Evolutionary conservation across 2,329 filamentous ascomycete genomes (phyloP).

Genomic region (Penicillium sp.): DNA sequence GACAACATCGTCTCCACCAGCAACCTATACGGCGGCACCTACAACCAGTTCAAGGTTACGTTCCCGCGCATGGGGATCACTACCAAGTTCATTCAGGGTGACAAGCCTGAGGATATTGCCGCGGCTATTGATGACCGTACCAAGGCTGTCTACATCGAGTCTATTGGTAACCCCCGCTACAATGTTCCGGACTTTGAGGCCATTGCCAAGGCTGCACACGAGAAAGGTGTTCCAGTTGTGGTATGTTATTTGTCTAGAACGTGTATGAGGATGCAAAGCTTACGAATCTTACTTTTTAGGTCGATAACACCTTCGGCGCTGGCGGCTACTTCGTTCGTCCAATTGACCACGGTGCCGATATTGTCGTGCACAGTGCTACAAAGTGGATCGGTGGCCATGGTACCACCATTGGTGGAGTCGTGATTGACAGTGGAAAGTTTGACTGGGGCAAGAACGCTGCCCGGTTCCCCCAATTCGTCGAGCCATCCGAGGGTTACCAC

Average conservation of each 20-base stretch:
- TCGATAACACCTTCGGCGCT: conserved; percentile 94
- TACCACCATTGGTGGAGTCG: conserved; percentile 82
- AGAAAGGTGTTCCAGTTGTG: conserved; percentile 65
- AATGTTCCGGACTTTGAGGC: conserved; percentile 89
- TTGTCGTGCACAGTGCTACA: conserved; percentile 89
- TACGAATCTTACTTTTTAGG: conserved; percentile 46
- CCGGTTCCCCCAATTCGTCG: conserved; percentile 89
- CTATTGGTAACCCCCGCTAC: conserved; percentile 89
- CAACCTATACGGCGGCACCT: conserved; percentile 91
- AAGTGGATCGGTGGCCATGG: conserved; percentile 98
- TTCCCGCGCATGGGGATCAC: conserved; percentile 81
- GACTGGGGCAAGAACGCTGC: conserved; percentile 83
- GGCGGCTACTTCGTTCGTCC: conserved; percentile 85
- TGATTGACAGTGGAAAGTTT: conserved; percentile 88
- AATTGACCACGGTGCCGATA: conserved; percentile 88
- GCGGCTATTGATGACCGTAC: conserved; percentile 87
- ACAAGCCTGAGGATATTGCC: conserved; percentile 75
- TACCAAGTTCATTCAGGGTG: conserved; percentile 83
- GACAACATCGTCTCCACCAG: conserved; percentile 92
- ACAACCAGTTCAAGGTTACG: conserved; percentile 95
- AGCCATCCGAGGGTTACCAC: conserved; percentile 84
- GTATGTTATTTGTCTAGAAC: conserved; percentile 34
- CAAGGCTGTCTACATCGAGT: conserved; percentile 89
- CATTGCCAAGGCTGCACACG: conserved; percentile 76
- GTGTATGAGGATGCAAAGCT: neutral